Conservation (phyloP, 257 asterid genomes). For the Solanum okadae region DNA sequence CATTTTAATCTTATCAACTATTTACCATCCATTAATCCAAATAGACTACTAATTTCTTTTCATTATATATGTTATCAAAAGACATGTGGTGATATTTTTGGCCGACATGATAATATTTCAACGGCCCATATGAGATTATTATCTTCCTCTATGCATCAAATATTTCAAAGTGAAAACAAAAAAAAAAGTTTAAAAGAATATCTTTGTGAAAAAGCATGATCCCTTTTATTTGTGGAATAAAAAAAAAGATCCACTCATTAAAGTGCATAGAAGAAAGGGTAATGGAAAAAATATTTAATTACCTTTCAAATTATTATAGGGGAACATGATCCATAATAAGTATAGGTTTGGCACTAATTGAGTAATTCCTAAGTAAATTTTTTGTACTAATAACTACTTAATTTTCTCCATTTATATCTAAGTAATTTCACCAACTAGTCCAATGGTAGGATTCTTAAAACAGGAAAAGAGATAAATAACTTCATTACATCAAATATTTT, state of each 20-base stretch:
- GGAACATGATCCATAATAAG: neutral
- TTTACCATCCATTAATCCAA: neutral
- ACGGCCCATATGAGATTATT: conserved; percentile 2
- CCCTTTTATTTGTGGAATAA: neutral
- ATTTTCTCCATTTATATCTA: neutral
- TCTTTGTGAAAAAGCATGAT: conserved; percentile 4
- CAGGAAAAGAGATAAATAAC: no score
- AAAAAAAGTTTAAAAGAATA: neutral
- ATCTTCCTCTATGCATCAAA: neutral
- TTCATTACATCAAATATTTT: no score
- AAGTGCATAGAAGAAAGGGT: no score
- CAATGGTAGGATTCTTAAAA: no score
- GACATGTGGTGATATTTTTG: neutral
- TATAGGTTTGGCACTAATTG: neutral
- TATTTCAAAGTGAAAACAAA: neutral
- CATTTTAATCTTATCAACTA: neutral
- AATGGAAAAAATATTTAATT: neutral
- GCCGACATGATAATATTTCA: conserved; percentile 8
- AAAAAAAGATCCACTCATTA: neutral
- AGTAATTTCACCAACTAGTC: neutral
- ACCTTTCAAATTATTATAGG: neutral
- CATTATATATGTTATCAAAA: neutral
- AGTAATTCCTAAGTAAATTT: neutral
- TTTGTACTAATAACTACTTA: neutral
- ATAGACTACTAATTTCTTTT: neutral